Base-by-base conservation (phyloP, 306 rosid species). In the Bauhinia variegata region DNA sequence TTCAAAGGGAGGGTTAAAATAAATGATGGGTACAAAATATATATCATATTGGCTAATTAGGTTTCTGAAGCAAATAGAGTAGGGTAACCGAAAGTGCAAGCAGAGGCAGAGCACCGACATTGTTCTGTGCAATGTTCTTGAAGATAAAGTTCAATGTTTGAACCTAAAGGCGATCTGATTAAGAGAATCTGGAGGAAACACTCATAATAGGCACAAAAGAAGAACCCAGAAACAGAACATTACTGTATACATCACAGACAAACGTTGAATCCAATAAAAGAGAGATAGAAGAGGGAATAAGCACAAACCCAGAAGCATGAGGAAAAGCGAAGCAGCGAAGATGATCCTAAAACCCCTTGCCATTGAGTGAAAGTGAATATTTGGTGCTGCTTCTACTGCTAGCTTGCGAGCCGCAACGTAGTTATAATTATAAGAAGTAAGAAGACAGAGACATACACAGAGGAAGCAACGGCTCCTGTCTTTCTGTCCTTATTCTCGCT, bases 221-320 rank as follows among this genome's bases (percentile, higher is more conserved):
- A 18, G 28, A 75, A 59, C 42, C 32, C 46, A 63, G 33, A 57
- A 31, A 32, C 65, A 12, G 11, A 53, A 70, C 54, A 60, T 17
- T 52, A 41, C 33, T 33, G 46, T n/a, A 33, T 31, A 13, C 8
- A 31, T 37, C 14, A 49, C 36, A 15, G 49, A 33, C 50, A 28
- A 70, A 28, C 51, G 48, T 7, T 30, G 51, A 61, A 23, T 23
- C 28, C 34, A 16, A 4, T 28, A 47, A 38, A 13, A 39, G 8
- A 46, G 6, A 51, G 14, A 32, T 46, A 44, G 23, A 53, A 48
- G 5, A 4, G 48, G 18, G 18, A 66, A 13, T 56, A 63, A 69
- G 76, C 28, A 88, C 88, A 43, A 72, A 93, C 99, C 99, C 60
- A 88, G 70, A 70, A 90, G 87, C 19, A 80, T 9, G 32, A 90